Evolutionary conservation across 2,329 filamentous ascomycete species (phyloP), one percentile per base, ranked within the genome.

Genomic region (Cadophora sp.): DNA sequence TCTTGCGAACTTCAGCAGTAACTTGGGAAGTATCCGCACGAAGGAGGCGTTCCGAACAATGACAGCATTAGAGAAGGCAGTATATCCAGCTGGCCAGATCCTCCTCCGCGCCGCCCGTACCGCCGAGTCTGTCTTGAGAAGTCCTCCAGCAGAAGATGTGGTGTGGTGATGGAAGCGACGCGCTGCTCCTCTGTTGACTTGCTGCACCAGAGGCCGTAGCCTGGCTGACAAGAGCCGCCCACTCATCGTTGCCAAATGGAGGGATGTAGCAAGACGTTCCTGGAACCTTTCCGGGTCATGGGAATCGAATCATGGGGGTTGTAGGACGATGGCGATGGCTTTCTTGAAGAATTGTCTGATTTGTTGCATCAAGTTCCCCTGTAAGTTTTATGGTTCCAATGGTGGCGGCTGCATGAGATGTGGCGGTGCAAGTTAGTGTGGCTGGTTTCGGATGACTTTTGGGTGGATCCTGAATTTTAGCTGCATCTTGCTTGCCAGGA

Each of bases 1-100:
- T 66, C 94, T 89, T 43, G 90, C 86, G 74, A 99, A 91, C 83
- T 97, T 99, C 77, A 96, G 81, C n/a, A 96, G 89, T 62, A 99
- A 85, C 78, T 93, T 95, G 1, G 97, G 97, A 37, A 99, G 83
- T 69, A 90, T 84, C 60, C 89, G 83, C 53, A 81, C 86, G 74
- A 90, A 91, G 7, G 88, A 91, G 27, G 84, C 88, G 78, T 90
- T 91, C 66, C 89, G 85, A 11, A 85, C 84, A 59, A 84, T 82
- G 58, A 91, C 88, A 46, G 87, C 86, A 83, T 97, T 97, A 80
- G 97, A 94, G 74, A 97, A 93, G 26, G 90, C 87, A 76, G 93
- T 96, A 62, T 85, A 81, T 46, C 91, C 92, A 14, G 90, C 84
- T n/a, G 92, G 90, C 91, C 92, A 96, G 79, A 90, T 85, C 70